Percentiles rank a stretch among this genome's conserved stretches.
Evolutionary conservation across 495 filamentous ascomycete species (phyloP).

Genomic region (Podospora pseudoanserina): DNA sequence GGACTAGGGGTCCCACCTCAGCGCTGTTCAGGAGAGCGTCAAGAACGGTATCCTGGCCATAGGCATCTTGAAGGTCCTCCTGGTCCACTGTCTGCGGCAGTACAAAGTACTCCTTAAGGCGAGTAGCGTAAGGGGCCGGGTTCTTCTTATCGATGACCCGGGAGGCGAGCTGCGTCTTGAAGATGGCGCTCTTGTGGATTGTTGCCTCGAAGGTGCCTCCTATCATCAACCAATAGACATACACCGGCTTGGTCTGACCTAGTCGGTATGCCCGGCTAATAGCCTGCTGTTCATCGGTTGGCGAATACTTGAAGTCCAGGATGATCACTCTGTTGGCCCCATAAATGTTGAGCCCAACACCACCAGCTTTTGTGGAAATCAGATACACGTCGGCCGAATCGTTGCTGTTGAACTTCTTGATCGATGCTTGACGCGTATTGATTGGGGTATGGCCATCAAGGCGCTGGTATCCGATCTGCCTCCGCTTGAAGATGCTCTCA

Average conservation of each 20-base stretch:
- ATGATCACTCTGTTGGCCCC: slow-evolving; percentile 87
- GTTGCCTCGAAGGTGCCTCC: slow-evolving; percentile 77
- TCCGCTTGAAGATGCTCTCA: slow-evolving; percentile 47
- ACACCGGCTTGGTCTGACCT: slow-evolving; percentile 79
- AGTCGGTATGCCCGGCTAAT: slow-evolving; percentile 84
- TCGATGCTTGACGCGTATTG: slow-evolving; percentile 52
- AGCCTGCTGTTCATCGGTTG: slow-evolving; percentile 80
- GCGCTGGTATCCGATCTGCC: slow-evolving; percentile 45
- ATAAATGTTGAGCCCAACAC: slow-evolving; percentile 75
- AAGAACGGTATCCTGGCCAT: slow-evolving; percentile 66
- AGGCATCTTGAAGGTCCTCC: slow-evolving; percentile 49
- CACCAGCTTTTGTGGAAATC: slow-evolving; percentile 80
- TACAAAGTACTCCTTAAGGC: slow-evolving; percentile 54
- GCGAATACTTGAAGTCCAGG: slow-evolving; percentile 80
- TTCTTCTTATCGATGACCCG: slow-evolving; percentile 84
- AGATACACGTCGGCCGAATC: slow-evolving; percentile 55
- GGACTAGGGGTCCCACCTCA: slow-evolving; percentile 25
- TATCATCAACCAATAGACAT: slow-evolving; percentile 77
- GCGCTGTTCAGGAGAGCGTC: slow-evolving; percentile 57
- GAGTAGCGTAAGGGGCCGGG: slow-evolving; percentile 53
- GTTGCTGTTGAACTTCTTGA: slow-evolving; percentile 64
- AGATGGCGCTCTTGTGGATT: slow-evolving; percentile 66
- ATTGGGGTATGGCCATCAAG: slow-evolving; percentile 63
- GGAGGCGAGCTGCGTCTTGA: slow-evolving; percentile 74
- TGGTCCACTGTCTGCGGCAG: slow-evolving; percentile 51